Evolutionary conservation across 2,329 filamentous ascomycete genomes (phyloP), one percentile per base, ranked within the genome.

Genomic region (Harringtonia lauricola): DNA sequence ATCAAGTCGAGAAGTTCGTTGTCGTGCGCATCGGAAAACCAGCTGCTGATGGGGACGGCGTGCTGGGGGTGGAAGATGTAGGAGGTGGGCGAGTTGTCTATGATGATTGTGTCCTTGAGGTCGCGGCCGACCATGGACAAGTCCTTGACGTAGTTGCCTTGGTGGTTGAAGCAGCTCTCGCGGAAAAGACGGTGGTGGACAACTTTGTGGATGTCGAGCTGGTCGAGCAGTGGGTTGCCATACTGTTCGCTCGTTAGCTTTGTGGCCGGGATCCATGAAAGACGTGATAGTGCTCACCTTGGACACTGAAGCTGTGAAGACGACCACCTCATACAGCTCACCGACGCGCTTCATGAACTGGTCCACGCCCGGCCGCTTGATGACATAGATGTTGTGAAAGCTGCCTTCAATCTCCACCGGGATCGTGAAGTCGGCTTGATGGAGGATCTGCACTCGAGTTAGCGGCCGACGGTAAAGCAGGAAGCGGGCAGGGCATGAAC

Each of bases 31-130:
- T 98, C 92, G 53, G 89, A 95, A 69, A 98, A 98, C 92, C 92
- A 98, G 72, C 90, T 96, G 76, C 89, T 95, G 68, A 98, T 98
- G 22, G 92, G 92, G 40, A 98, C 90, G 48, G 92, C 92, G 63
- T 98, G 92, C 68, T 98, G 90, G 21, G 92, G 92, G 61, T 98
- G 92, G 75, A 98, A 98, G 57, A 98, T 96, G 70, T 98, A 98
- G 13, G 90, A 96, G 5, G 92, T 98, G 3, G 92, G 92, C 38
- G 92, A 96, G 66, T 98, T 98, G 70, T 98, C 92, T 58, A 98
- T 98, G 62, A 98, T 98, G 60, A 98, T 98, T 18, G 90, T 98
- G 60, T 98, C 90, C 63, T 87, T 86, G 45, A 98, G 77, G 61
- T 96, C 89, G 52, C 92, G 83, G 41, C 92, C 92, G 46, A 98